Base-by-base conservation (phyloP, 768 basidiomycete genomes). In the Termitomyces sp. region DNA sequence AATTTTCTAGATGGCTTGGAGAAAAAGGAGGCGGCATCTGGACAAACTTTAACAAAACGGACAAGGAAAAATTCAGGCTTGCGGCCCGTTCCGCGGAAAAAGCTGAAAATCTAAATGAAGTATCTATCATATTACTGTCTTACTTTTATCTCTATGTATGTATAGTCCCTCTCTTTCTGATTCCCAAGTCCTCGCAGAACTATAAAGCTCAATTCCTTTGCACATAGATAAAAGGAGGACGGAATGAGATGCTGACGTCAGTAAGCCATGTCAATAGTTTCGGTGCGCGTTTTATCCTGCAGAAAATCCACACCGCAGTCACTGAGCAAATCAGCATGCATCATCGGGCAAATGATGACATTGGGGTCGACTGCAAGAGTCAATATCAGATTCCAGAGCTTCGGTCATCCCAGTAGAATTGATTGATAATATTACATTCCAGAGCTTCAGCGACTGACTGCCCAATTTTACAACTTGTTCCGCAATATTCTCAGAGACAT, bases 1-100 rank as follows among this genome's bases (percentile, higher is more conserved):
- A 70, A 73, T 55, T 74, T 75, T 49, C 60, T 79, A 41, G 63
- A 75, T 47, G 59, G 67, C 3, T 64, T 76, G 32, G 69, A 78
- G 47, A 59, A 63, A 18, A 54, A 54, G 18, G 26, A 4, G 36
- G 56, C 33, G 46, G 30, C 38, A 13, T 40, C 56, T n/a, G 40
- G 36, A 16, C 59, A 55, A 36, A 40, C 48, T 3, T 32, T 59
- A 1, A 59, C 55, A 16, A 67, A 67, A 47, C 59, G 63, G 28
- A 59, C 61, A 58, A 62, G 64, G 53, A 65, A 60, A 48, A 61
- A 52, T 3, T 64, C 63, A 1, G 63, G 60, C 18, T 46, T 59
- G 18, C 41, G 57, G 16, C 48, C 60, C 13, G 50, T 46, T 2
- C 57, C 63, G 18, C 55, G 41, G 20, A 67, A 65, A 33, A 66